Evolutionary conservation across 2,329 filamentous ascomycete genomes (phyloP), one percentile per base, ranked within the genome.

Genomic region (Calonectria fujianensis): DNA sequence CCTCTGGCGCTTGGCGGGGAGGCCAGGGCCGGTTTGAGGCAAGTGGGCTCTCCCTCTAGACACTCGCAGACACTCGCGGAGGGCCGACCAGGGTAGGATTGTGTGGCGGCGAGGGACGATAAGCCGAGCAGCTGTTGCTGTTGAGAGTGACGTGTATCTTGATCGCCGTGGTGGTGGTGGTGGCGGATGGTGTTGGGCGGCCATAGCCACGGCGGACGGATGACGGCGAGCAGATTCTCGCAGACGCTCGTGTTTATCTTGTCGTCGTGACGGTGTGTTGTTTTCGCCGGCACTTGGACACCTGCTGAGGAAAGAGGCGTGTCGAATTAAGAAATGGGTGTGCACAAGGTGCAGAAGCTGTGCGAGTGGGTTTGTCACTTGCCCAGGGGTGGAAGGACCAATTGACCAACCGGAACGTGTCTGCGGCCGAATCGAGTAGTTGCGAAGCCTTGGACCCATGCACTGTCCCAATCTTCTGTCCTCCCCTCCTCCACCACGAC

Each of bases 391-490:
- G 76, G 73, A 74, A 64, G 76, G 72, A 67, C 69, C 73, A 69
- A 69, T 74, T 72, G 71, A 70, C 80, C 80, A 81, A 81, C 81
- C 74, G 74, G 71, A 77, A 69, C 73, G 69, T 63, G 74, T 71
- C 75, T 74, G 50, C 72, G 74, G 73, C 80, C 80, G 54, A 81
- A 81, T 81, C 77, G 79, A 81, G 80, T 80, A 81, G 80, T 81
- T 73, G 70, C 73, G 75, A 74, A 72, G 57, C 39, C 70, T 51
- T 70, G 57, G 69, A 79, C 69, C 79, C 79, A 69, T 81, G 79
- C 71, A 54, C 37, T 64, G 51, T 41, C 29, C 37, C 65, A 65
- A 39, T 48, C 32, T 35, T 32, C 16, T 71, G 41, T 48, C 41
- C 51, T 48, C 59, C 27, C 39, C 50, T 64, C 54, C 51, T 61